Evolutionary conservation across 2,329 filamentous ascomycete species (phyloP).

Genomic region (Hypomyces perniciosus): DNA sequence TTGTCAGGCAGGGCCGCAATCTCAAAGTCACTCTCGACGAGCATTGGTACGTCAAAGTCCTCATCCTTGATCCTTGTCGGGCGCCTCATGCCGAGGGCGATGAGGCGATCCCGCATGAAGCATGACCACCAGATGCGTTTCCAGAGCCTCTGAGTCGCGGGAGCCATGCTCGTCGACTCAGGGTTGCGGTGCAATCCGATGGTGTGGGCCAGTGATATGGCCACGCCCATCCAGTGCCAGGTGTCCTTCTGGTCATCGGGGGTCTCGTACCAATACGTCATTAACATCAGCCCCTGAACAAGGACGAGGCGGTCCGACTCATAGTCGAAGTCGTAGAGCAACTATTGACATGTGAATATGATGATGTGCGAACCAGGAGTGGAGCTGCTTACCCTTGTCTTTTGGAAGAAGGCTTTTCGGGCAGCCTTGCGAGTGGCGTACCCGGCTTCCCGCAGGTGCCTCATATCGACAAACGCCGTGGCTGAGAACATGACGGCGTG

Average conservation of each 20-base stretch:
- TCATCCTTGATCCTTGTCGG: slow-evolving; percentile 89
- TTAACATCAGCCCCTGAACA: slow-evolving; percentile 80
- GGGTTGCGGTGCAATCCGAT: slow-evolving; percentile 90
- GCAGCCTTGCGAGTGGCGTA: slow-evolving; percentile 74
- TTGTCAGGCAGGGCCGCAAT: slow-evolving; percentile 61
- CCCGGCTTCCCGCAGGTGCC: slow-evolving; percentile 68
- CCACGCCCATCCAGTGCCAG: slow-evolving; percentile 98
- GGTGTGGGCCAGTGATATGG: slow-evolving; percentile 85
- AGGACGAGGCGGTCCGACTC: slow-evolving; percentile 83
- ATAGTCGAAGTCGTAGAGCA: slow-evolving; percentile 93
- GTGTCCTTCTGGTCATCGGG: slow-evolving; percentile 97
- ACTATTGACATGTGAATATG: slow-evolving; percentile 38
- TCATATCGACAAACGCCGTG: slow-evolving; percentile 80
- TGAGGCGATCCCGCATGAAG: slow-evolving; percentile 88
- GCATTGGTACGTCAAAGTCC: slow-evolving; percentile 90
- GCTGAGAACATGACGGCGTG: slow-evolving; percentile 94
- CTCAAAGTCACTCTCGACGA: slow-evolving; percentile 80
- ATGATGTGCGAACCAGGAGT: not conserved
- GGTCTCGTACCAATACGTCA: slow-evolving; percentile 98
- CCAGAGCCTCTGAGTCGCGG: slow-evolving; percentile 73
- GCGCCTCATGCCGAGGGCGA: slow-evolving; percentile 87
- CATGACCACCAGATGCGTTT: slow-evolving; percentile 98
- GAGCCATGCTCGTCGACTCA: slow-evolving; percentile 65
- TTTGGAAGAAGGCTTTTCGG: slow-evolving; percentile 82
- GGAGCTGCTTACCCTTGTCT: slow-evolving; percentile 63